phyloP scores from a whole-genome alignment of 768 basidiomycete genomes.

The Mycena chlorophos region DNA sequence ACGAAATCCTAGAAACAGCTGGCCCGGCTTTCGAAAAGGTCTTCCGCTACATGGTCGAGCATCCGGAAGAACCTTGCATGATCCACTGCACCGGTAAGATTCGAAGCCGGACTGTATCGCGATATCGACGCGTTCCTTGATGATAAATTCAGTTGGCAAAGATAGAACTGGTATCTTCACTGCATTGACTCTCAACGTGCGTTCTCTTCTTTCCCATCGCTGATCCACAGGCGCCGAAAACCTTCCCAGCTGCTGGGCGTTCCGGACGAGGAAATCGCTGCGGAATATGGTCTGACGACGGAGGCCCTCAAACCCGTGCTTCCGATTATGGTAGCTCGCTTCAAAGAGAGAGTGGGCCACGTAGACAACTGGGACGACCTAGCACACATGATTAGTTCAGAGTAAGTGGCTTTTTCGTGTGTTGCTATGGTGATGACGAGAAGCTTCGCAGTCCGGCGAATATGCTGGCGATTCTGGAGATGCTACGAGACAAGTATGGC shows the following conservation, averaged over 20 bases:
- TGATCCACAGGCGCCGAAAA: not conserved
- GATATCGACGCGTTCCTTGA: not conserved
- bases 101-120: not conserved
- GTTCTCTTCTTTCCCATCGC: not conserved
- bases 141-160: slow-evolving; percentile 36
- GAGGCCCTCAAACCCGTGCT: slow-evolving; percentile 37
- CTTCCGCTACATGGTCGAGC: slow-evolving; percentile 38
- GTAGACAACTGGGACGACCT: slow-evolving; percentile 37
- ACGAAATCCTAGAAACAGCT: slow-evolving; percentile 33
- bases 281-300: slow-evolving; percentile 43
- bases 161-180: slow-evolving; percentile 44
- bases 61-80: slow-evolving; percentile 39
- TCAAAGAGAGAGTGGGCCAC: slow-evolving; percentile 31
- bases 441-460: too few species aligned
- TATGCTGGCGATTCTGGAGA: too few species aligned
- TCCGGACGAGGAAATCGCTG: slow-evolving; percentile 38
- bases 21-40: slow-evolving; percentile 34
- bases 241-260: slow-evolving; percentile 39
- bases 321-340: slow-evolving; percentile 32
- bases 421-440: not conserved
- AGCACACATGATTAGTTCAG: slow-evolving; percentile 36
- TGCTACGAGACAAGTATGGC: too few species aligned
- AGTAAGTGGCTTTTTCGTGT: slow-evolving; percentile 23
- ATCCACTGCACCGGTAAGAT: slow-evolving; percentile 45
- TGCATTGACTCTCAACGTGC: slow-evolving; percentile 37